These are phyloP conservation scores for Termitomyces sp. DNA, from an alignment of 768 basidiomycete genomes.

Conservation along the genomic window DNA sequence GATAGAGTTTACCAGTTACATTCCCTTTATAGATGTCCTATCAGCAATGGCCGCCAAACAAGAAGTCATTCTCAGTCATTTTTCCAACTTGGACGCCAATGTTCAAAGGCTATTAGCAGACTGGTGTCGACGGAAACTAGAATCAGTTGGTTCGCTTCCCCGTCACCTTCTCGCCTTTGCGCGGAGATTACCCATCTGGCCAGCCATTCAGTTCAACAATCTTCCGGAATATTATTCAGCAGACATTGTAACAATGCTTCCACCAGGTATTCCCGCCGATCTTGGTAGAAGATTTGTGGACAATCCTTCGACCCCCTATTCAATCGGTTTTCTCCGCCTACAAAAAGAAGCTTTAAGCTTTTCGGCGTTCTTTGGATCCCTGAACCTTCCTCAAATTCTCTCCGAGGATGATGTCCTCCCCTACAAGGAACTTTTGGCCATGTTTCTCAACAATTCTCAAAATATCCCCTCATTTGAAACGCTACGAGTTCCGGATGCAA, in stretches of 20 bases:
- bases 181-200: constrained; percentile 24
- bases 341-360: background rate
- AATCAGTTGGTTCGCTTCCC: constrained; percentile 1
- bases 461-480: constrained; percentile 4
- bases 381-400: constrained; percentile 13
- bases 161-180: constrained; percentile 19
- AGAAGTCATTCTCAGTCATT: background rate
- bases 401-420: background rate
- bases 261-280: constrained; percentile 13
- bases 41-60: constrained; percentile 7
- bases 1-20: constrained; percentile 10
- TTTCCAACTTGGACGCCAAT: constrained; percentile 20
- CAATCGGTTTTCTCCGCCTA: background rate
- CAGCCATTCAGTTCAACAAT: constrained; percentile 30
- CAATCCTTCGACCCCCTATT: background rate
- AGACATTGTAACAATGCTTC: constrained; percentile 23
- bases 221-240: constrained; percentile 13
- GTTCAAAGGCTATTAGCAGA: constrained; percentile 22
- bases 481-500: constrained; percentile 34
- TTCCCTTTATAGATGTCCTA: constrained; percentile 19
- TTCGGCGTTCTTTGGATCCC: background rate
- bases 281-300: constrained; percentile 9
- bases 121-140: constrained; percentile 29
- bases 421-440: constrained; percentile 6
- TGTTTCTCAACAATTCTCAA: background rate